These are phyloP conservation scores for Fusarium nygamai DNA, from an alignment of 2,329 filamentous ascomycete species.

Conservation along the genomic window DNA sequence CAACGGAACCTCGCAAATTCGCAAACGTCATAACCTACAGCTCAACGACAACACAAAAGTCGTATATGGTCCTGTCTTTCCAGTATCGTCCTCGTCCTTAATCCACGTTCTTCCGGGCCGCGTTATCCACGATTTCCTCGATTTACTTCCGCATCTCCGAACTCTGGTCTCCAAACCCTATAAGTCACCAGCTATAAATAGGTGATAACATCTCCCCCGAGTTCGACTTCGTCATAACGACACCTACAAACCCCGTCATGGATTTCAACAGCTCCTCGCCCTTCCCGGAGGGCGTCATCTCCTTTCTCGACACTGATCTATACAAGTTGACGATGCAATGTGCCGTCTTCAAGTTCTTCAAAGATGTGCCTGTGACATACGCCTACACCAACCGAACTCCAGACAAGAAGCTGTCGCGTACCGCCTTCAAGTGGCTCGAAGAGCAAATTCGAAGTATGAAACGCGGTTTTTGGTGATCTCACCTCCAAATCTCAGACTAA, in stretches of 20 bases:
- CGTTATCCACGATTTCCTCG: conserved; percentile 5
- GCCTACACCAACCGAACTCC: conserved; percentile 95
- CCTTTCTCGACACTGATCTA: conserved; percentile 83
- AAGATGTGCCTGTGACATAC: conserved; percentile 84
- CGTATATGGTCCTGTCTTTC: not conserved
- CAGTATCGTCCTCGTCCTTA: not conserved
- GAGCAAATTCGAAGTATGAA: conserved; percentile 81
- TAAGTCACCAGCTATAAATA: not conserved
- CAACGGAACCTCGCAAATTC: not conserved
- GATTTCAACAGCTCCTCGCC: conserved; percentile 73
- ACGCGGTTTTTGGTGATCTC: not conserved
- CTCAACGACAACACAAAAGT: not conserved
- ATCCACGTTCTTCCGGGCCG: not conserved
- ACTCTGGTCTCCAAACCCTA: not conserved
- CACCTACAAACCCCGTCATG: conserved; percentile 54
- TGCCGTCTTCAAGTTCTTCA: conserved; percentile 92
- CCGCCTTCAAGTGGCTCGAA: conserved; percentile 86
- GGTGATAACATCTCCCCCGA: not conserved
- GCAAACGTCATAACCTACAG: not conserved
- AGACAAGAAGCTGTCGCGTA: conserved; percentile 87
- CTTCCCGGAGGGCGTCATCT: conserved; percentile 80
- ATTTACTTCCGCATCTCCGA: conserved; percentile 31
- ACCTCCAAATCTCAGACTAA: conserved; percentile 38
- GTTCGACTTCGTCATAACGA: not conserved
- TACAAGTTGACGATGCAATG: conserved; percentile 99